A percentile compares a stretch with the other conserved stretches of the same genome.
Evolutionary conservation across 345 rosid species (phyloP).

Genomic region (Mallotus nudiflorus): DNA sequence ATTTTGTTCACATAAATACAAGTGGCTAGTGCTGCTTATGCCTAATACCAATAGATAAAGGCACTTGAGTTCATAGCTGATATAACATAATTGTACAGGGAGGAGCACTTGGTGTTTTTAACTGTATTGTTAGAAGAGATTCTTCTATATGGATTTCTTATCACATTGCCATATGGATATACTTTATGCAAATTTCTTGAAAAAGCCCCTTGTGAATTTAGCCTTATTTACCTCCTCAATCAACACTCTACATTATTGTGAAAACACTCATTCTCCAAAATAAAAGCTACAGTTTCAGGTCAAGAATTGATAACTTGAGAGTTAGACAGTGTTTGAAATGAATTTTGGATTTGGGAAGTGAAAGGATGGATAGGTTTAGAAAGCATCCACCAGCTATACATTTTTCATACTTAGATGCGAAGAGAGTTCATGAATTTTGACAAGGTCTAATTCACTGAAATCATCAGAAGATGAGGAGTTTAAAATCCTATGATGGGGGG

Average conservation of each 20-base stretch:
- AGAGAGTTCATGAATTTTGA: not conserved
- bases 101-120: not conserved
- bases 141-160: not conserved
- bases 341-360: not conserved
- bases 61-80: not conserved
- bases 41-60: not conserved
- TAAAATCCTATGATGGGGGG: not conserved
- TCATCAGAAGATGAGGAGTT: not conserved
- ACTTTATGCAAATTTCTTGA: not conserved
- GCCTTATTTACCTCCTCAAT: not conserved
- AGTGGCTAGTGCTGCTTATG: too few species aligned
- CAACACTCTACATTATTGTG: not conserved
- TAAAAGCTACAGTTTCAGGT: not conserved
- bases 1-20: too few species aligned
- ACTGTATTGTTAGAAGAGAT: not conserved
- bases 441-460: not conserved
- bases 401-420: not conserved
- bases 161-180: not conserved
- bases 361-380: not conserved
- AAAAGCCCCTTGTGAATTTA: not conserved
- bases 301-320: not conserved
- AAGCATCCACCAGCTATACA: not conserved
- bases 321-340: not conserved
- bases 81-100: not conserved
- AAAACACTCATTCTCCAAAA: not conserved